Evolutionary conservation across 305 asterid species (phyloP).

Genomic region (Fraxinus sp.): DNA sequence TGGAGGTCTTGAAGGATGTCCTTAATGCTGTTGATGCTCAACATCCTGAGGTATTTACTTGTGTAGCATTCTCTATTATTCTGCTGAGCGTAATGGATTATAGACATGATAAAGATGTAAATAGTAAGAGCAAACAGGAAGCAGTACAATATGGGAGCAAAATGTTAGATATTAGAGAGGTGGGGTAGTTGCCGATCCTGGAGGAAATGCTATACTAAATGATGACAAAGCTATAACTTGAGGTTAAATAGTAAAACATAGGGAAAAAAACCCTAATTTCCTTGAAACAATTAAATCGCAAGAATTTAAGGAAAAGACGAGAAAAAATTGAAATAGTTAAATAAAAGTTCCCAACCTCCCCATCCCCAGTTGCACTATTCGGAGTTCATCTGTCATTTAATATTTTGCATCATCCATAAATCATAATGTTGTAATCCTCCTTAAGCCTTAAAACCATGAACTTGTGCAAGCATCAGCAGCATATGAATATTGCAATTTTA

Average conservation of each 20-base stretch:
- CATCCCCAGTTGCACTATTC: neutral
- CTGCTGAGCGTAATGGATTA: neutral
- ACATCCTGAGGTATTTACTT: conserved; percentile 65
- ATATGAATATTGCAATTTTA: no score
- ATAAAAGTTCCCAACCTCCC: neutral
- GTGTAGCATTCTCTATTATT: conserved; percentile 1
- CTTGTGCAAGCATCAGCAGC: neutral
- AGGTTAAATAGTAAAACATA: neutral
- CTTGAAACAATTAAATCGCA: neutral
- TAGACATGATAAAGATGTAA: neutral
- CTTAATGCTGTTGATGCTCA: conserved; percentile 68
- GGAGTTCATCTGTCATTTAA: neutral
- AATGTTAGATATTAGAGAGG: neutral
- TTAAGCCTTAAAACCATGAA: neutral
- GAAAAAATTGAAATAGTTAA: neutral
- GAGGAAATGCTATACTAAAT: neutral
- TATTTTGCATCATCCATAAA: neutral
- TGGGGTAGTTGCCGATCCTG: neutral
- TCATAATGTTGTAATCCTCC: neutral
- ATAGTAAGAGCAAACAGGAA: neutral
- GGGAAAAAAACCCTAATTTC: neutral
- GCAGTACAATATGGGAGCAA: neutral
- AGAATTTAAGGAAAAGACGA: neutral
- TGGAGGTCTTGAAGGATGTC: conserved; percentile 90
- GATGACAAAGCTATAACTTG: neutral